These are phyloP conservation scores for Glycyrrhiza uralensis DNA, from an alignment of 306 rosid genomes.

Conservation along the genomic window DNA sequence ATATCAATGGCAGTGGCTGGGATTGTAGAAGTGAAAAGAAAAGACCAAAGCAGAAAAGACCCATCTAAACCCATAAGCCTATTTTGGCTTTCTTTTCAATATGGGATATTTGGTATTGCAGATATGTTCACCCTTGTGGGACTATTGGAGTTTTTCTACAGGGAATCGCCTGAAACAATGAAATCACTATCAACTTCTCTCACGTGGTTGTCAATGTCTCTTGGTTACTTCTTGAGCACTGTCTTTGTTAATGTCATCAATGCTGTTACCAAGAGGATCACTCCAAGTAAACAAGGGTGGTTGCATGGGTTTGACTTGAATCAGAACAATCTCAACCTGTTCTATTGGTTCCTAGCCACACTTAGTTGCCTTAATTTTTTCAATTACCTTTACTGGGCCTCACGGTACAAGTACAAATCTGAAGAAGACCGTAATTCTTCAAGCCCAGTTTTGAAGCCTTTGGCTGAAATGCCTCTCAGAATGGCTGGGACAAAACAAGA, in stretches of 20 bases:
- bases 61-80: slow-evolving; percentile 49
- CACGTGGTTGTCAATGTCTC: slow-evolving; percentile 60
- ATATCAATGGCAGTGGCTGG: slow-evolving; percentile 79
- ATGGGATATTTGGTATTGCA: slow-evolving; percentile 74
- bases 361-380: slow-evolving; percentile 68
- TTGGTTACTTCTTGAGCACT: slow-evolving; percentile 71
- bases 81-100: slow-evolving; percentile 79
- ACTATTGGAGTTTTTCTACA: slow-evolving; percentile 70
- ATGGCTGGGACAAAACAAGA: slow-evolving; percentile 18
- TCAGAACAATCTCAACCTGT: slow-evolving; percentile 52
- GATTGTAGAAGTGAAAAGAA: slow-evolving; percentile 61
- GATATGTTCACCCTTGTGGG: slow-evolving; percentile 91
- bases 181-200: slow-evolving; percentile 75
- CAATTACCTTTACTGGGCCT: slow-evolving; percentile 65
- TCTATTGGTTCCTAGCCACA: slow-evolving; percentile 77
- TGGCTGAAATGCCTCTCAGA: neutral
- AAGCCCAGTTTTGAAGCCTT: slow-evolving; percentile 10
- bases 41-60: slow-evolving; percentile 41
- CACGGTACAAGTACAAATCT: slow-evolving; percentile 66
- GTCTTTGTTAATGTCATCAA: slow-evolving; percentile 61
- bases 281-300: slow-evolving; percentile 69
- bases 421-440: slow-evolving; percentile 31
- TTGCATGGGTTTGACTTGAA: slow-evolving; percentile 55
- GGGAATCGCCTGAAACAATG: slow-evolving; percentile 72
- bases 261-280: slow-evolving; percentile 42